Conservation (phyloP, 345 rosid species). For the Syzygium aromaticum region DNA sequence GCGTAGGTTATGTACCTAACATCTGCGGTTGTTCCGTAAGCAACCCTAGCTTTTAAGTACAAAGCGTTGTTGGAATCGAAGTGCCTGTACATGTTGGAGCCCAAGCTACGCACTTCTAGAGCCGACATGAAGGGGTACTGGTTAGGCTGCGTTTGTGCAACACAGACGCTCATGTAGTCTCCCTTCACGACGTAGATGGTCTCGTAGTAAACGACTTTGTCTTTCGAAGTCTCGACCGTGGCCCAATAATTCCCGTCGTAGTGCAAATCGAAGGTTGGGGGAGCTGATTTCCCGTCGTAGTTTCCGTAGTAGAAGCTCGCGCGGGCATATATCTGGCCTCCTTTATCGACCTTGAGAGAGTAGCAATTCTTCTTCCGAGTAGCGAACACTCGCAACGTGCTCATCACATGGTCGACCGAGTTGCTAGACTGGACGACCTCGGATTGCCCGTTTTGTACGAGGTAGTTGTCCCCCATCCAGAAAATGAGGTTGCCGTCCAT, state of each 20-base stretch:
- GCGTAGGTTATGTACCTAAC: slow-evolving; percentile 8
- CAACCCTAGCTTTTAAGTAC: slow-evolving; percentile 12
- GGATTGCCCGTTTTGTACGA: slow-evolving; percentile 16
- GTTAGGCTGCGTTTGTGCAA: slow-evolving; percentile 22
- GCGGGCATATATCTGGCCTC: slow-evolving; percentile 16
- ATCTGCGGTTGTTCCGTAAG: slow-evolving; percentile 9
- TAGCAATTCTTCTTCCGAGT: slow-evolving; percentile 29
- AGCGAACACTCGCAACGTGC: slow-evolving; percentile 23
- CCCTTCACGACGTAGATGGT: slow-evolving; percentile 15
- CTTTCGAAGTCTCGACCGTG: slow-evolving; percentile 18
- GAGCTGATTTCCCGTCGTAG: slow-evolving; percentile 27
- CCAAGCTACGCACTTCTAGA: slow-evolving; percentile 21
- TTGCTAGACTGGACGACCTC: slow-evolving; percentile 1
- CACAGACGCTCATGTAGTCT: slow-evolving; percentile 15
- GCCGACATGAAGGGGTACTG: slow-evolving; percentile 33
- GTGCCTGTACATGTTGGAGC: slow-evolving; percentile 13
- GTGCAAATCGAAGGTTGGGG: slow-evolving; percentile 26
- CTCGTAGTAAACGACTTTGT: slow-evolving; percentile 9
- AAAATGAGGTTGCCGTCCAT: slow-evolving; percentile 1
- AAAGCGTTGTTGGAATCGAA: slow-evolving; percentile 15
- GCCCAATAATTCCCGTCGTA: slow-evolving; percentile 29
- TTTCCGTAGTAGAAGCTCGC: slow-evolving; percentile 32
- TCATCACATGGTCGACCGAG: slow-evolving; percentile 4
- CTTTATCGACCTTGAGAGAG: background rate
- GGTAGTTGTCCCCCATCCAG: slow-evolving; percentile 21